These are phyloP conservation scores for Colletotrichum sp. DNA, from an alignment of 2,329 filamentous ascomycete species.

Conservation along the genomic window DNA sequence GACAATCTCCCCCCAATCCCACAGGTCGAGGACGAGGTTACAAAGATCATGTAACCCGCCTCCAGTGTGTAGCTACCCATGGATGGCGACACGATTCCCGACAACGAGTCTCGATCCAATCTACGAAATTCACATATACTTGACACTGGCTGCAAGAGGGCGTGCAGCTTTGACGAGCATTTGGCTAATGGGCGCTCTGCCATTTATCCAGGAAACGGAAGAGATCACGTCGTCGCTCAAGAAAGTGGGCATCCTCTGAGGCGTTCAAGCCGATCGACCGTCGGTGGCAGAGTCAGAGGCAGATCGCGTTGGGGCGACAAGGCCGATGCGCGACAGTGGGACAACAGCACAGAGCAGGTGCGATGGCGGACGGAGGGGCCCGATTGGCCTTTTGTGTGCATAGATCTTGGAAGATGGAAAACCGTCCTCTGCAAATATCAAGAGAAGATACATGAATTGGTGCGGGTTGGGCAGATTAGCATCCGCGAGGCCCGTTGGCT, in stretches of 20 bases:
- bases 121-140: background rate
- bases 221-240: constrained; percentile 41
- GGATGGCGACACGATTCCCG: constrained; percentile 10
- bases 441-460: constrained; percentile 34
- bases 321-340: background rate
- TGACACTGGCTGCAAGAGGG: background rate
- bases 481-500: background rate
- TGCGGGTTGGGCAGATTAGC: background rate
- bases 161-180: constrained; percentile 11
- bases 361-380: constrained; percentile 1
- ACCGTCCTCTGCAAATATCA: constrained; percentile 46
- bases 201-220: constrained; percentile 35
- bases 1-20: constrained; percentile 49
- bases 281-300: background rate
- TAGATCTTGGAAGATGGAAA: constrained; percentile 52
- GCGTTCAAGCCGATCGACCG: background rate
- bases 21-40: constrained; percentile 89
- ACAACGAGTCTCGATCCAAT: background rate
- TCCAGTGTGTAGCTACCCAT: constrained; percentile 12
- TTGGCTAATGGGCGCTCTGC: constrained; percentile 28
- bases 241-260: constrained; percentile 44
- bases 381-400: constrained; percentile 35
- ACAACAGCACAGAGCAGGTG: background rate
- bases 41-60: constrained; percentile 79
- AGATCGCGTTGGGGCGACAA: background rate